Conservation (phyloP, 352 stramenopile genomes). For the Vaucheria bursata region DNA sequence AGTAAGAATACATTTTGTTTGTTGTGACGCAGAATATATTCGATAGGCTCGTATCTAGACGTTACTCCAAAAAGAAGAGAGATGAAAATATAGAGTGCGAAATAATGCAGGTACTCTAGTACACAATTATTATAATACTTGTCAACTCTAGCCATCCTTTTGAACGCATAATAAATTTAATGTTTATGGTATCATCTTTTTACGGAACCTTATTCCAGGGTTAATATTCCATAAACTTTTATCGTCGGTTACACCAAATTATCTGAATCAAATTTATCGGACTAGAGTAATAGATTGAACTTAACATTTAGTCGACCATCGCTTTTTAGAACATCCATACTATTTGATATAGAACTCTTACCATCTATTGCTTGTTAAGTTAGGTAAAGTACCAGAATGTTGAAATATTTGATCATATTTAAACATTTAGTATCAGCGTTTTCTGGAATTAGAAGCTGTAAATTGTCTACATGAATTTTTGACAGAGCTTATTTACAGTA, state of each 20-base stretch:
- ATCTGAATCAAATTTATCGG: background rate
- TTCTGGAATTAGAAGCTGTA: too few species aligned
- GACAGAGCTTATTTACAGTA: background rate
- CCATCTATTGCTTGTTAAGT: too few species aligned
- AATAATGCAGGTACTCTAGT: constrained; percentile 83
- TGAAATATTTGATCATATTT: too few species aligned
- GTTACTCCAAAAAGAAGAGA: constrained; percentile 90
- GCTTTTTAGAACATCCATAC: too few species aligned
- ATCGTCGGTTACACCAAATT: background rate
- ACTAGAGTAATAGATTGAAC: background rate
- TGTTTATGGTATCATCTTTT: background rate
- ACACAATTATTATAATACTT: background rate
- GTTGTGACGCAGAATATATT: constrained; percentile 60
- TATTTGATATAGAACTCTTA: too few species aligned
- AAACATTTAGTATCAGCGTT: too few species aligned
- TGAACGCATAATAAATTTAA: background rate
- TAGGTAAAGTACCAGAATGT: too few species aligned
- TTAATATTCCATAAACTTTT: background rate
- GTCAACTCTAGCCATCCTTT: constrained; percentile 10
- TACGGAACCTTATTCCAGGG: background rate
- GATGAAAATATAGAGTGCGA: constrained; percentile 91
- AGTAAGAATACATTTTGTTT: background rate
- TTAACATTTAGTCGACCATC: background rate
- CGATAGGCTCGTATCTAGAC: constrained; percentile 65
- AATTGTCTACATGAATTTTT: too few species aligned